Evolutionary conservation across 2,329 filamentous ascomycete species (phyloP), one percentile per base, ranked within the genome.

Genomic region (Westerdykella aurantiaca): DNA sequence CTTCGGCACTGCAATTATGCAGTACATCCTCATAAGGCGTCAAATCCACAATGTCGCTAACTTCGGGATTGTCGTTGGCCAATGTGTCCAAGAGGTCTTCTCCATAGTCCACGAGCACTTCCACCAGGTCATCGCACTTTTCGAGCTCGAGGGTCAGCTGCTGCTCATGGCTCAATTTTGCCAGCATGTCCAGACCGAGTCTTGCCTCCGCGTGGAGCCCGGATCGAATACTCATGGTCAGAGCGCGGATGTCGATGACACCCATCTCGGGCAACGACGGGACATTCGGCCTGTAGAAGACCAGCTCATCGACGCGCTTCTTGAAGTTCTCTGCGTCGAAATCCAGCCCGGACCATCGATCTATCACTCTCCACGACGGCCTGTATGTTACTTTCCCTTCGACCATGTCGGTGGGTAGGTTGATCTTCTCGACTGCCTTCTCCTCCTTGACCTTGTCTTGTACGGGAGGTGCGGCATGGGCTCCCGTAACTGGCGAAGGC

Each of bases 161-260:
- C 37, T 60, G 57, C 41, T 67, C 63, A 41, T 63, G 79, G 2
- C 86, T 88, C 11, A 93, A 75, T 16, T 80, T 81, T 9, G 82
- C 82, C 31, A 98, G 73, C 0, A 86, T 88, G 64, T 97, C 93
- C 37, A 98, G 73, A 2, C 91, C 91, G 49, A 95, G 71, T 9
- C 91, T 82, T n/a, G 95, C 84, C 69, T 98, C 93, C 5, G 82
- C 83, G 56, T 89, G 84, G 35, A 97, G 86, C 1, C 91, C 91
- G 43, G 86, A 94, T 61, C 95, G 89, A 31, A 98, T 72, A 58
- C 88, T 89, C 73, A 89, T 85, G 0, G 85, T 95, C 34, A 98
- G 75, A 16, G 91, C 89, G 53, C 90, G 85, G 22, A 97, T 84
- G 60, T 98, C 91, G 50, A 97, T 86, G 16, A 88, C 78, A 7